These are phyloP conservation scores for Moricandia moricandioides DNA, from an alignment of 345 rosid species.

Conservation along the genomic window DNA sequence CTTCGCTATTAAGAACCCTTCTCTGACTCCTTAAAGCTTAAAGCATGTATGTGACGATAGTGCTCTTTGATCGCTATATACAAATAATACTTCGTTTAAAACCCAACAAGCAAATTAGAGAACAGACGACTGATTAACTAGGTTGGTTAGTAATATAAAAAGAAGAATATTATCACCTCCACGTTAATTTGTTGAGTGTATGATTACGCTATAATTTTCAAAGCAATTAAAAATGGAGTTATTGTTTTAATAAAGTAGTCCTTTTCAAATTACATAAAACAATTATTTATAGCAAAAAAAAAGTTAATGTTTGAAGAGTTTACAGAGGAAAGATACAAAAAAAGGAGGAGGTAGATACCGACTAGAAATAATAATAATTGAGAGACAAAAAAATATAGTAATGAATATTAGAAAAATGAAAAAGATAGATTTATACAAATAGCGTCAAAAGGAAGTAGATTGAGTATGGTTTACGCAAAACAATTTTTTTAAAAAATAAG, in stretches of 20 bases:
- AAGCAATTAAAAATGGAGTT: background rate
- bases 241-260: conserved; percentile 10
- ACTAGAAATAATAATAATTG: conserved; percentile 30
- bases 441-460: conserved; percentile 41
- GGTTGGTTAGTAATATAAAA: conserved; percentile 11
- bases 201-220: conserved; percentile 20
- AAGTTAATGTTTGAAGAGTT: conserved; percentile 8
- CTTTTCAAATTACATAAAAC: conserved; percentile 6
- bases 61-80: background rate
- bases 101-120: conserved; percentile 5
- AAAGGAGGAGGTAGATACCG: conserved; percentile 35
- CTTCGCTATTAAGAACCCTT: background rate
- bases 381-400: conserved; percentile 17
- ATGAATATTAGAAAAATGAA: conserved; percentile 15
- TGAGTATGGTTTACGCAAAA: conserved; percentile 41
- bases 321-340: conserved; percentile 5
- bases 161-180: background rate
- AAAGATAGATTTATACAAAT: conserved; percentile 26
- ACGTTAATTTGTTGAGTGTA: conserved; percentile 23
- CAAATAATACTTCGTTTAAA: background rate
- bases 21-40: conserved; percentile 16
- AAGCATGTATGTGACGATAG: background rate
- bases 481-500: background rate
- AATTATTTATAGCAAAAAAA: background rate
- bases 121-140: background rate